A percentile compares a stretch with the other conserved stretches of the same genome.
Evolutionary conservation across 2,329 filamentous ascomycete species (phyloP).

Genomic region (Stachybotrys echinatus): DNA sequence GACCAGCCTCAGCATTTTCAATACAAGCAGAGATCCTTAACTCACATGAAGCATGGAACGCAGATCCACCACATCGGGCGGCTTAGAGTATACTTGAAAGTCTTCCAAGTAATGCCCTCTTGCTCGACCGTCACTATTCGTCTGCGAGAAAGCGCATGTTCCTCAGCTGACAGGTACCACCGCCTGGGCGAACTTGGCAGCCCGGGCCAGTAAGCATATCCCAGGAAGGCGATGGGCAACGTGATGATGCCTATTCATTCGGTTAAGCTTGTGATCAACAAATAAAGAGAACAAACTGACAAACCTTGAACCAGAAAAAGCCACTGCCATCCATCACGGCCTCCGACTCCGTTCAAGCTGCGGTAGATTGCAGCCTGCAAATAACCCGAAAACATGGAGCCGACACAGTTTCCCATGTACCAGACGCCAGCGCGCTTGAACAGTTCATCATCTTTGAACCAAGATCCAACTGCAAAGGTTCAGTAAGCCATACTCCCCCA

Average conservation of each 20-base stretch:
- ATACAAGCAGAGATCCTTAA: slow-evolving; percentile 5
- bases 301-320: slow-evolving; percentile 26
- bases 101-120: slow-evolving; percentile 16
- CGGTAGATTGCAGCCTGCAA: slow-evolving; percentile 32
- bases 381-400: slow-evolving; percentile 19
- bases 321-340: slow-evolving; percentile 40
- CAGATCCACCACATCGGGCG: slow-evolving; percentile 19
- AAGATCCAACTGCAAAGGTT: slow-evolving; percentile 3
- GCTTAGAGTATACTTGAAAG: slow-evolving; percentile 16
- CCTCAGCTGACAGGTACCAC: slow-evolving; percentile 16
- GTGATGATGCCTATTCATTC: slow-evolving; percentile 17
- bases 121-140: slow-evolving; percentile 14
- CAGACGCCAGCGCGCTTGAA: slow-evolving; percentile 46
- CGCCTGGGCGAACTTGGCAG: slow-evolving; percentile 14
- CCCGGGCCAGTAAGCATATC: slow-evolving; percentile 20
- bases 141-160: slow-evolving; percentile 14
- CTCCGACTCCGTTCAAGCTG: slow-evolving; percentile 27
- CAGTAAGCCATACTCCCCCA: background rate
- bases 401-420: slow-evolving; percentile 28
- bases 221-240: slow-evolving; percentile 19
- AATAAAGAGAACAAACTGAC: no score
- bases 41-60: slow-evolving; percentile 15
- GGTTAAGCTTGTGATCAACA: no score
- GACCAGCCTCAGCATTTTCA: background rate
- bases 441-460: slow-evolving; percentile 22